Percentiles rank a stretch among this genome's conserved stretches.
These are phyloP conservation scores for Viola odorata DNA, from an alignment of 345 rosid species.

Conservation along the genomic window DNA sequence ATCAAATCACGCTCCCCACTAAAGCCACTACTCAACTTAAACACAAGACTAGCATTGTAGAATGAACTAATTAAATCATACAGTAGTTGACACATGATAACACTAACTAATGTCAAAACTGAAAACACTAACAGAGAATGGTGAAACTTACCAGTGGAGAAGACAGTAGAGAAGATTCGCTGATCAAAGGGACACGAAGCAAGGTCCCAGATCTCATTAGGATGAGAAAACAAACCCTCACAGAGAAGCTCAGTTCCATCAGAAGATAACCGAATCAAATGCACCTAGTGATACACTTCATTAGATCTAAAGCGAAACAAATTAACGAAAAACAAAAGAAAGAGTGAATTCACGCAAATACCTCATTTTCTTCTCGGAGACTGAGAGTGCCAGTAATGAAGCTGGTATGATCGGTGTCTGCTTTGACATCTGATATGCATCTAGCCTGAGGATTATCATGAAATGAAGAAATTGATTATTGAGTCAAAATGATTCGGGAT, in stretches of 20 bases:
- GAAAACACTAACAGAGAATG: background rate
- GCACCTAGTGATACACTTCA: constrained; percentile 48
- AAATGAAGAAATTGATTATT: background rate
- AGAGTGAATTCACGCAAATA: constrained; percentile 3
- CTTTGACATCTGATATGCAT: constrained; percentile 90
- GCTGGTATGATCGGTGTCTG: constrained; percentile 90
- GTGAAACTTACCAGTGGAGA: constrained; percentile 51
- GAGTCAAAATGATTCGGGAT: constrained; percentile 1
- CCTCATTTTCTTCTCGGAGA: constrained; percentile 91
- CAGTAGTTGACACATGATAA: too few relatives aligned
- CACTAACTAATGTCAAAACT: too few relatives aligned
- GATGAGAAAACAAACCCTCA: constrained; percentile 91
- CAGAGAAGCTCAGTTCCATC: constrained; percentile 83
- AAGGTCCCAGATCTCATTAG: constrained; percentile 93
- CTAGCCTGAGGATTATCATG: constrained; percentile 49
- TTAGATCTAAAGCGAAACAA: background rate
- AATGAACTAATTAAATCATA: too few relatives aligned
- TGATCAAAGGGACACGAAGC: constrained; percentile 86
- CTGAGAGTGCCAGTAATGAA: constrained; percentile 95
- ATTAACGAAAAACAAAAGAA: background rate
- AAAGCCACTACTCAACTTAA: background rate
- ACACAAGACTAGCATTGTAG: too few relatives aligned
- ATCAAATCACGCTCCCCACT: background rate
- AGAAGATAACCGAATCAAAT: constrained; percentile 80
- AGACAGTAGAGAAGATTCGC: constrained; percentile 84